Conservation (phyloP, 2,329 filamentous ascomycete species). For the Metarhizium robertsii region DNA sequence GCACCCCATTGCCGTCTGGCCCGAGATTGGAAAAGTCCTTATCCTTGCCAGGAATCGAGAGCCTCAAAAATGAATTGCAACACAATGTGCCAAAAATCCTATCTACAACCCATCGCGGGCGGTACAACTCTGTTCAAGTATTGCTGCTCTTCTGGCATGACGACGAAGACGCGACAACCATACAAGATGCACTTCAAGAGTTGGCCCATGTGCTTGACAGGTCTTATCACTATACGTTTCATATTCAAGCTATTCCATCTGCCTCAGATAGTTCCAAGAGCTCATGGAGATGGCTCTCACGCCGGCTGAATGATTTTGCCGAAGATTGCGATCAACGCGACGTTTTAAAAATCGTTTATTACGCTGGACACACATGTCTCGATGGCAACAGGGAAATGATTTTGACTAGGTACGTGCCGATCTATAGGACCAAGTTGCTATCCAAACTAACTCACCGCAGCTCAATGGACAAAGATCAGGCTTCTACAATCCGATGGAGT, state of each 20-base stretch:
- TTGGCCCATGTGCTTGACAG: conserved; percentile 41
- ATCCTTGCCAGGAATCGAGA: conserved; percentile 40
- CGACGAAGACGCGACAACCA: conserved; percentile 34
- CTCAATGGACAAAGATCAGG: conserved; percentile 34
- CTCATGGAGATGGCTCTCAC: conserved; percentile 44
- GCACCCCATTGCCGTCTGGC: conserved; percentile 47
- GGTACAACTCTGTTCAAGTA: conserved; percentile 42
- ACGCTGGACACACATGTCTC: conserved; percentile 44
- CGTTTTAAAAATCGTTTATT: conserved; percentile 50
- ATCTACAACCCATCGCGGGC: conserved; percentile 38
- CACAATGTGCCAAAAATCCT: conserved; percentile 38
- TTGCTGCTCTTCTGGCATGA: conserved; percentile 50
- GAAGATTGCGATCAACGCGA: conserved; percentile 45
- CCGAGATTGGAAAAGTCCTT: conserved; percentile 43
- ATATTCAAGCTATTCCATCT: conserved; percentile 40
- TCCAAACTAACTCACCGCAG: conserved; percentile 19
- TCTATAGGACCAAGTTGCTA: conserved; percentile 8
- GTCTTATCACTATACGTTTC: conserved; percentile 41
- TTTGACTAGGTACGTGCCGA: conserved; percentile 39
- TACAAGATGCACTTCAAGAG: conserved; percentile 34
- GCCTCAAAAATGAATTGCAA: conserved; percentile 43
- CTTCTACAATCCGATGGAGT: conserved; percentile 43
- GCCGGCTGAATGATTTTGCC: conserved; percentile 42
- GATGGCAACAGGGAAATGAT: conserved; percentile 49
- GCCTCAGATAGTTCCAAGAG: conserved; percentile 36